Base-by-base conservation (phyloP, 345 rosid species). In the Clausena lansium region DNA sequence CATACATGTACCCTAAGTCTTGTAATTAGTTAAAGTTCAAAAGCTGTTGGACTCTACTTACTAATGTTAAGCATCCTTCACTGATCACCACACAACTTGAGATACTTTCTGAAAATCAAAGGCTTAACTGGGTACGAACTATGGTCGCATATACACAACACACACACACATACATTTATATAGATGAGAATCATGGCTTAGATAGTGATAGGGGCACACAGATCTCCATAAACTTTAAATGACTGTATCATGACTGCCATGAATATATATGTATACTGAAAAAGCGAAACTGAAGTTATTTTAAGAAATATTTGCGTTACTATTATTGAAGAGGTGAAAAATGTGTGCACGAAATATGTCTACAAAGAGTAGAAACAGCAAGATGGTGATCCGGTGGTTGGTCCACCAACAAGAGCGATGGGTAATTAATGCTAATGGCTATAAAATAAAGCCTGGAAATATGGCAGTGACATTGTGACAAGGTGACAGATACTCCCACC, bases 171-270 rank as follows among this genome's bases (percentile, higher is more conserved):
- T 13, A 58, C 22, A 67, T 39, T 28, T 72, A 38, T 38, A 24
- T 59, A 41, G 50, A 41, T 13, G 50, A 13, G 67, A 67, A 47
- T 67, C 74, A 60, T 33, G 50, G 9, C 14, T 69, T n/a, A 81
- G 81, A 74, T 38, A 77, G 81, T 75, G 83, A 82, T 45, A 35
- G 77, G 71, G 73, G 83, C 85, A 78, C 85, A 87, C 84, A 50
- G 78, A 87, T 80, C 30, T 76, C 81, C 65, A 77, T 65, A 55
- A 81, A 57, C 52, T 73, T 69, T 33, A 66, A 77, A 25, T 33
- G 52, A 59, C 38, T 75, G 76, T 73, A 78, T 79, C 52, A 79
- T 81, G 82, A 63, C 62, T 77, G 30, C 77, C 86, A 75, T 65
- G 60, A 73, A 27, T 2, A 63, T 5, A 17, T 13, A 45, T 41